These are phyloP conservation scores for Tolypocladium ovalisporum DNA, from an alignment of 2,329 filamentous ascomycete genomes.

Conservation along the genomic window DNA sequence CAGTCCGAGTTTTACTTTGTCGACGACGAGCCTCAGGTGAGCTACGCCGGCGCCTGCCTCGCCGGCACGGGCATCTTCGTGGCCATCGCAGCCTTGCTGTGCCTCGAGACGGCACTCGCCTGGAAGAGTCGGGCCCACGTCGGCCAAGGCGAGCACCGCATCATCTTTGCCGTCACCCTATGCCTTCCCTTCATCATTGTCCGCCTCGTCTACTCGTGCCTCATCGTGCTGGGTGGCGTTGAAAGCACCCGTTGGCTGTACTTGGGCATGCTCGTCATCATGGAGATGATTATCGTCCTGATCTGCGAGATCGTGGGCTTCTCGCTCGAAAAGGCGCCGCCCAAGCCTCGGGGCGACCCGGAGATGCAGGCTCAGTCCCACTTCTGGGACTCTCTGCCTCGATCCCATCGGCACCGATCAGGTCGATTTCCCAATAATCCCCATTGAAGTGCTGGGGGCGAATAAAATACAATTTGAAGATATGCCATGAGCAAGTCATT, in stretches of 20 bases:
- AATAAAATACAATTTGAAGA: background rate
- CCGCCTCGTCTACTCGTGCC: constrained; percentile 18
- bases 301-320: constrained; percentile 19
- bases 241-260: constrained; percentile 17
- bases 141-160: constrained; percentile 41
- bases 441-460: background rate
- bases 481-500: background rate
- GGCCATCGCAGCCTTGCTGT: constrained; percentile 26
- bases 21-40: constrained; percentile 11
- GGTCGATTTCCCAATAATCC: too few species aligned
- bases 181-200: constrained; percentile 23
- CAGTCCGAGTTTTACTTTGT: constrained; percentile 11
- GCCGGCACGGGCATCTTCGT: constrained; percentile 19
- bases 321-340: constrained; percentile 12
- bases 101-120: constrained; percentile 28
- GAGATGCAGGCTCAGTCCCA: constrained; percentile 2
- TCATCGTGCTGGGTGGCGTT: constrained; percentile 16
- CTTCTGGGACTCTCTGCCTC: background rate
- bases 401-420: background rate
- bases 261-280: constrained; percentile 19
- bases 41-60: constrained; percentile 15
- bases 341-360: constrained; percentile 5
- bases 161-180: constrained; percentile 31
- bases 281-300: constrained; percentile 21
- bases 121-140: constrained; percentile 25